Evolutionary conservation across 495 filamentous ascomycete species (phyloP).

Genomic region (Elaphomyces granulatus): DNA sequence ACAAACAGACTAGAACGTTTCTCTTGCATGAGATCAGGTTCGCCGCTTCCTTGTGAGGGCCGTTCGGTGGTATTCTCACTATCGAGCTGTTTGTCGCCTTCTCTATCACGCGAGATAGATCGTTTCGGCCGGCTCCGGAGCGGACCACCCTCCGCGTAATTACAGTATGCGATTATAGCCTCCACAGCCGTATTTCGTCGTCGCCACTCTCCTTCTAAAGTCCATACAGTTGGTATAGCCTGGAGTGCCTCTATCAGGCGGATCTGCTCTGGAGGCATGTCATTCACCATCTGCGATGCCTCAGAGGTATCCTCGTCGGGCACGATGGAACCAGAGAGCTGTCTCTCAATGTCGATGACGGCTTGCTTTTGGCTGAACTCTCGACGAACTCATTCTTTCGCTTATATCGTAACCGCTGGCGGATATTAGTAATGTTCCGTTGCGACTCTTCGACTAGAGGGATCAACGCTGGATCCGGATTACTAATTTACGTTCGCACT

Average conservation of each 20-base stretch:
- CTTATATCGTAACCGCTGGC: constrained; percentile 1
- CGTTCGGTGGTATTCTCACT: too few relatives aligned
- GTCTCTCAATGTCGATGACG: neutral
- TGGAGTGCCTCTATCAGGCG: neutral
- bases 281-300: neutral
- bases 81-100: too few relatives aligned
- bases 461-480: neutral
- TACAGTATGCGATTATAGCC: neutral
- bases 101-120: too few relatives aligned
- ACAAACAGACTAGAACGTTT: too few relatives aligned
- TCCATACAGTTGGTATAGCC: neutral
- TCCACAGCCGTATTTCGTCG: neutral
- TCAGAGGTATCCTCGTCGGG: neutral
- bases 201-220: neutral
- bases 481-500: neutral
- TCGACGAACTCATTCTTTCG: neutral
- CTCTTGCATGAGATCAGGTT: too few relatives aligned
- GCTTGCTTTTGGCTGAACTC: neutral
- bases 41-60: too few relatives aligned
- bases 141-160: constrained; percentile 3
- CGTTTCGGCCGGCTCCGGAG: too few relatives aligned
- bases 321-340: neutral
- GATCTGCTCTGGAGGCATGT: neutral
- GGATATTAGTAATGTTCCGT: neutral
- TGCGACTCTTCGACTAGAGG: neutral